Evolutionary conservation across 2,329 filamentous ascomycete genomes (phyloP), one percentile per base, ranked within the genome.

Genomic region (Colletotrichum salicis): DNA sequence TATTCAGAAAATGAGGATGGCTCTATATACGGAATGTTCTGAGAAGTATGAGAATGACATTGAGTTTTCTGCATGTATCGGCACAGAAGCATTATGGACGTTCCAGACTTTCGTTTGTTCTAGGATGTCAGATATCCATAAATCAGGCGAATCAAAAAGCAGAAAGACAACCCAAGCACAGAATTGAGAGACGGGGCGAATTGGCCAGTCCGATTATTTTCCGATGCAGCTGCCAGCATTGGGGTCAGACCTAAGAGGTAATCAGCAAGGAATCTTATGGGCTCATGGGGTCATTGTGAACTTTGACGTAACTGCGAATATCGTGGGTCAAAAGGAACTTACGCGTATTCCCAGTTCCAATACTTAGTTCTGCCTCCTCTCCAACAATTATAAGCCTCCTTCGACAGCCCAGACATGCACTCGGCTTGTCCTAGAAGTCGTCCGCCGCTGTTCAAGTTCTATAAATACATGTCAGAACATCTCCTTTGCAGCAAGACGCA

Each of bases 161-260:
- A 33, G 11, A 33, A 22, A 15, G 6, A 51, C 8, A 22, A 48
- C 2, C 15, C 1, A 15, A 12, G 10, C 5, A n/a, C 15, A 5
- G 12, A 2, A 13, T 48, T 2, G 22, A 31, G 7, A 51, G 11
- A 24, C 8, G 48, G 27, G 10, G 27, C 27, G 19, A 19, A 13
- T 10, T 24, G 22, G 22, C 22, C 11, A 51, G 5, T 0, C 6
- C 13, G 13, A 13, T 41, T 41, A 41, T 7, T 41, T 41, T 7
- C 59, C 59, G 27, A 61, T 61, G 27, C 59, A 61, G 59, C 41
- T 61, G 12, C 59, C 59, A 10, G 10, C 29, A 15, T 51, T 61
- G 2, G 58, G 37, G 19, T 61, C 58, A 13, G 19, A 37, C 1
- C 41, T 61, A 24, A 1, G 2, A n/a, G n/a, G 24, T 24, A 7